phyloP scores from a whole-genome alignment of 192 early-diverging fungal genomes.

The Mortierella claussenii region DNA sequence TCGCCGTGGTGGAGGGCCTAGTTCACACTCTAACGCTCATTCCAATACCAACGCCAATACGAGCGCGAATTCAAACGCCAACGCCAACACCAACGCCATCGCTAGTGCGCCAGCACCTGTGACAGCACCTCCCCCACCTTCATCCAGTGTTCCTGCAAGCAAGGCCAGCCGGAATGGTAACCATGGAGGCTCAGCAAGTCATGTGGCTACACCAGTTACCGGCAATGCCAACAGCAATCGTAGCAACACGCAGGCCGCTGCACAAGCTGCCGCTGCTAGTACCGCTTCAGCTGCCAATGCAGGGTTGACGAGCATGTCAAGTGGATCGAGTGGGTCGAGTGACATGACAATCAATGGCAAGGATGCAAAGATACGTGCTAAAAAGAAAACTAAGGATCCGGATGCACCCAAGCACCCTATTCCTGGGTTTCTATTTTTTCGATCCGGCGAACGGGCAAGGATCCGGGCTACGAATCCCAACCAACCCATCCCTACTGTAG shows the following conservation, averaged over 20 bases:
- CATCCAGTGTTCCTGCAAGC: neutral
- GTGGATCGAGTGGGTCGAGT: no score
- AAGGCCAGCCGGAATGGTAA: neutral
- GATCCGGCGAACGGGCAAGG: slow-evolving; percentile 71
- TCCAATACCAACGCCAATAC: no score
- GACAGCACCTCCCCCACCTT: neutral
- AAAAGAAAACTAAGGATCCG: slow-evolving; percentile 78
- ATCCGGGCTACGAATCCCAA: slow-evolving; percentile 73
- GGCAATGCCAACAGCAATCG: slow-evolving; percentile 1
- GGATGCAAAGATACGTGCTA: slow-evolving; percentile 62
- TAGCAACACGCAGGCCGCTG: neutral
- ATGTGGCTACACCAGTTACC: neutral
- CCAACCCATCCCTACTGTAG: slow-evolving; percentile 79
- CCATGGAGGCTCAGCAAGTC: slow-evolving; percentile 1
- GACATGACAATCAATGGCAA: slow-evolving; percentile 37
- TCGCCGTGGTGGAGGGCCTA: slow-evolving; percentile 34
- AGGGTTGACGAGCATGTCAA: no score
- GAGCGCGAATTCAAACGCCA: no score
- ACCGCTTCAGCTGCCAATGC: neutral
- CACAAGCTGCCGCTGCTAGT: neutral
- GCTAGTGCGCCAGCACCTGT: no score
- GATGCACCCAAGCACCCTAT: slow-evolving; percentile 87
- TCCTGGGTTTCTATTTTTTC: slow-evolving; percentile 85
- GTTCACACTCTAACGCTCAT: no score
- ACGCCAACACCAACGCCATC: no score